phyloP scores from a whole-genome alignment of 306 rosid genomes.

The Aeschynomene evenia region DNA sequence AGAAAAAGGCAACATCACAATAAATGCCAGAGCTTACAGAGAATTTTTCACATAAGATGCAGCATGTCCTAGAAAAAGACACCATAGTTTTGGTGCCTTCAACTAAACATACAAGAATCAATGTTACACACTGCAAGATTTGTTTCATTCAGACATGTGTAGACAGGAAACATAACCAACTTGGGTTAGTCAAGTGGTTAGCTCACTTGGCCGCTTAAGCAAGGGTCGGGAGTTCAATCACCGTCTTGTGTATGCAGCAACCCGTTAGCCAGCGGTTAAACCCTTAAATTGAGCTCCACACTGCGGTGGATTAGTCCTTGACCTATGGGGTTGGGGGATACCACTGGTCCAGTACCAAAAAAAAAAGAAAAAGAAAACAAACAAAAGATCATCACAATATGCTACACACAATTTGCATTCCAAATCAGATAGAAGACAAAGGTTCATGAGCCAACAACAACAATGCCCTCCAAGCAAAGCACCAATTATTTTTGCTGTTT shows the following conservation, averaged over 20 bases:
- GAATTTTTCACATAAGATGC: not conserved
- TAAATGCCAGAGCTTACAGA: not conserved
- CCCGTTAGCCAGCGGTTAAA: too few species aligned
- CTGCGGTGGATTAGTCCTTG: too few species aligned
- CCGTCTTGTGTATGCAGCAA: too few species aligned
- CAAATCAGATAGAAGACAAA: slow-evolving; percentile 19
- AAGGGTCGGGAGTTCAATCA: too few species aligned
- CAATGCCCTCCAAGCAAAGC: slow-evolving; percentile 22
- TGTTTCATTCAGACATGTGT: not conserved
- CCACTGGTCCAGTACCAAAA: too few species aligned
- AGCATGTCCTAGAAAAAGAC: not conserved
- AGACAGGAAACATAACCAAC: too few species aligned
- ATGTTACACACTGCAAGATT: not conserved
- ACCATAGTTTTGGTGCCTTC: not conserved
- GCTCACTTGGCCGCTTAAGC: too few species aligned
- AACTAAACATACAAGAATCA: not conserved
- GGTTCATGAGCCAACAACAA: slow-evolving; percentile 34
- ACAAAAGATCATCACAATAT: not conserved
- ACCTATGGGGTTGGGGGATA: too few species aligned
- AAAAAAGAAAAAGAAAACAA: not conserved
- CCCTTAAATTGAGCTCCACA: too few species aligned
- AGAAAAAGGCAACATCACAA: not conserved
- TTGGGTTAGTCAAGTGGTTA: too few species aligned
- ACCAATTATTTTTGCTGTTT: not conserved
- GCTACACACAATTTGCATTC: slow-evolving; percentile 22